Evolutionary conservation across 1,139 yeast genomes (phyloP).

Genomic region (Suhomyces guaymorum): DNA sequence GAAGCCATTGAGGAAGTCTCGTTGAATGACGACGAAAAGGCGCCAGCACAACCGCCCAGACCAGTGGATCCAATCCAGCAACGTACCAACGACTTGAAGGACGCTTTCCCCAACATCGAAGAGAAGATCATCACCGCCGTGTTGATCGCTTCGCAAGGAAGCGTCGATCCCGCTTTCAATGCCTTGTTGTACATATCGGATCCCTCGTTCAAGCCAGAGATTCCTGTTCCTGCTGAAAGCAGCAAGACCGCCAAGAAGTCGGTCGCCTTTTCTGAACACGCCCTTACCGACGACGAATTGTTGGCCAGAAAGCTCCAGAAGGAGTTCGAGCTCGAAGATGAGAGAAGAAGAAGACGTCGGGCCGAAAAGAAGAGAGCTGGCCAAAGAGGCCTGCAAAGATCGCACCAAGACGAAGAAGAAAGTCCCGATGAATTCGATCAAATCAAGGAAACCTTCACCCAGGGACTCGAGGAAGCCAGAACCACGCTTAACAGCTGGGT

Average conservation of each 20-base stretch:
- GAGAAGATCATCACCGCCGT: constrained; percentile 73
- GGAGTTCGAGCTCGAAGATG: constrained; percentile 57
- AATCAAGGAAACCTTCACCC: constrained; percentile 66
- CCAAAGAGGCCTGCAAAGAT: constrained; percentile 17
- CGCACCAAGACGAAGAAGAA: constrained; percentile 19
- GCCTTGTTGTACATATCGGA: constrained; percentile 82
- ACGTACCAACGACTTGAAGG: constrained; percentile 58
- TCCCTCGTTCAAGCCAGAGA: constrained; percentile 67
- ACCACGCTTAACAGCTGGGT: constrained; percentile 82
- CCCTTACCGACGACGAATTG: constrained; percentile 71
- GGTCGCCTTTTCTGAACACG: constrained; percentile 13
- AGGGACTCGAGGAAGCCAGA: constrained; percentile 84
- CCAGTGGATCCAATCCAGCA: constrained; percentile 60
- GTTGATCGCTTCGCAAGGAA: constrained; percentile 80
- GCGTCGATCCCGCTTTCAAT: constrained; percentile 81
- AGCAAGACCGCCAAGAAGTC: constrained; percentile 3
- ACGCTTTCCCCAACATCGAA: constrained; percentile 81
- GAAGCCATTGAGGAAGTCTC: constrained; percentile 17
- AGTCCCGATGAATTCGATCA: constrained; percentile 68
- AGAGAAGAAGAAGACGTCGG: constrained; percentile 26
- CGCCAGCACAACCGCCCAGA: constrained; percentile 73
- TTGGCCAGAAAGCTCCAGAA: constrained; percentile 81
- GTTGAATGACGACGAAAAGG: constrained; percentile 13
- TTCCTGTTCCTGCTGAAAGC: constrained; percentile 36
- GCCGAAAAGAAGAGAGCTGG: constrained; percentile 22